Evolutionary conservation across 352 stramenopile species (phyloP).

Genomic region (Globisporangium emineosum): DNA sequence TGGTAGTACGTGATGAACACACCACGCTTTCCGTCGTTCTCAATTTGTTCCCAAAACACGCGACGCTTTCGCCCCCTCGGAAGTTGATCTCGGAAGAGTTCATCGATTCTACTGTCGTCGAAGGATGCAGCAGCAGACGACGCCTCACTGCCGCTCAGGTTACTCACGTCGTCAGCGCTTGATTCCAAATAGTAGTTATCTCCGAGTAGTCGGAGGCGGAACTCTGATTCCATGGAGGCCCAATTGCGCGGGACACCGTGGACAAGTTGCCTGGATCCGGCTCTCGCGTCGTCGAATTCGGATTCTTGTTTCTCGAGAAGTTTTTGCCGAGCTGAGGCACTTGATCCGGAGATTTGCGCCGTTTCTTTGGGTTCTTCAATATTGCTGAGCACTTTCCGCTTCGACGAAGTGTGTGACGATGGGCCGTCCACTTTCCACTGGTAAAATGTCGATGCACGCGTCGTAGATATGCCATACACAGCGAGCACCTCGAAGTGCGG

Average conservation of each 20-base stretch:
- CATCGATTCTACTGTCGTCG: conserved; percentile 21
- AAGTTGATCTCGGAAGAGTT: conserved; percentile 24
- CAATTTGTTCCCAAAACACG: conserved; percentile 71
- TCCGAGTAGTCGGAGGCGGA: conserved; percentile 47
- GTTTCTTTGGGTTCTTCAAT: background rate
- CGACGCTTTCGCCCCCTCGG: conserved; percentile 19
- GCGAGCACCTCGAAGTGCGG: conserved; percentile 69
- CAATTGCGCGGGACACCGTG: conserved; percentile 22
- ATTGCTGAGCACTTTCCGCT: background rate
- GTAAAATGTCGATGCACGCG: conserved; percentile 55
- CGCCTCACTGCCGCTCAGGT: conserved; percentile 16
- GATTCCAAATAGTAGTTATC: conserved; percentile 65
- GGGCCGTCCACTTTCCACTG: conserved; percentile 71
- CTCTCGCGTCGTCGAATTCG: background rate
- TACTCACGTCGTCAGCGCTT: conserved; percentile 30
- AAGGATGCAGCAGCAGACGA: conserved; percentile 18
- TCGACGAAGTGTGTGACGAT: conserved; percentile 35
- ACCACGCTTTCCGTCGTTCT: conserved; percentile 66
- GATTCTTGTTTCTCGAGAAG: background rate
- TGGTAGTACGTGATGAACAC: conserved; percentile 85
- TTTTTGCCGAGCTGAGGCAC: conserved; percentile 1
- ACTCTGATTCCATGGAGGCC: conserved; percentile 38
- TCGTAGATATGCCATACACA: conserved; percentile 60
- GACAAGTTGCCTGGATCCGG: conserved; percentile 23
- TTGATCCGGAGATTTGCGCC: background rate